phyloP scores from a whole-genome alignment of 805 yeast genomes.

The Jamesozyma lodderae region DNA sequence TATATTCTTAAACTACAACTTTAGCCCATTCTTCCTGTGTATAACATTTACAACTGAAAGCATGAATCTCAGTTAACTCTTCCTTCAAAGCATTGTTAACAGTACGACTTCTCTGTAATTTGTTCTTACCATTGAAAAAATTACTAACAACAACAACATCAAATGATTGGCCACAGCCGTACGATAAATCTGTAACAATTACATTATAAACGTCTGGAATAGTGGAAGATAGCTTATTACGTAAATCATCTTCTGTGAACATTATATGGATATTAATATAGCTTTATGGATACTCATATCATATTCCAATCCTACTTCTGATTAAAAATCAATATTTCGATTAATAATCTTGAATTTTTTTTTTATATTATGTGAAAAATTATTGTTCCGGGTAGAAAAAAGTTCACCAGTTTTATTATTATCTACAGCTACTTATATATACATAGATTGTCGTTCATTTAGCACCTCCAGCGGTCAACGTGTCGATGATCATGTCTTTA shows the following conservation, averaged over 20 bases:
- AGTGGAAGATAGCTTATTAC: conserved; percentile 18
- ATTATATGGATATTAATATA: too few relatives aligned
- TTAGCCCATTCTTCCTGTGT: conserved; percentile 82
- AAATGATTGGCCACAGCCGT: conserved; percentile 98
- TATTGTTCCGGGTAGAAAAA: too few relatives aligned
- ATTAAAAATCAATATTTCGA: too few relatives aligned
- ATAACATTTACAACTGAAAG: conserved; percentile 87
- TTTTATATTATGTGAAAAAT: too few relatives aligned
- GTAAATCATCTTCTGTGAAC: conserved; percentile 20
- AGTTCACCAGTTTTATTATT: too few relatives aligned
- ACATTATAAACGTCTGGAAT: conserved; percentile 26
- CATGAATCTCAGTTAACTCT: conserved; percentile 85
- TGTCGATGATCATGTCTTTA: conserved; percentile 60
- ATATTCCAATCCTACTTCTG: too few relatives aligned
- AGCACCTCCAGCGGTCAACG: conserved; percentile 33
- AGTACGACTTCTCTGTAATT: conserved; percentile 74
- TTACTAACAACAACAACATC: conserved; percentile 79
- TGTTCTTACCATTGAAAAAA: conserved; percentile 70
- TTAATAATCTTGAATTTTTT: too few relatives aligned
- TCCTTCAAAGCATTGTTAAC: conserved; percentile 73
- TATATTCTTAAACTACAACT: conserved; percentile 16
- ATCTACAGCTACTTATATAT: neutral
- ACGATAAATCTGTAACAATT: conserved; percentile 40
- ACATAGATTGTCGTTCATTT: neutral
- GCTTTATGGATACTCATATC: too few relatives aligned